Percentiles rank a stretch among this genome's conserved stretches.
Conservation (phyloP, 148 eudicot genomes). For the Pouteria glomerata region DNA sequence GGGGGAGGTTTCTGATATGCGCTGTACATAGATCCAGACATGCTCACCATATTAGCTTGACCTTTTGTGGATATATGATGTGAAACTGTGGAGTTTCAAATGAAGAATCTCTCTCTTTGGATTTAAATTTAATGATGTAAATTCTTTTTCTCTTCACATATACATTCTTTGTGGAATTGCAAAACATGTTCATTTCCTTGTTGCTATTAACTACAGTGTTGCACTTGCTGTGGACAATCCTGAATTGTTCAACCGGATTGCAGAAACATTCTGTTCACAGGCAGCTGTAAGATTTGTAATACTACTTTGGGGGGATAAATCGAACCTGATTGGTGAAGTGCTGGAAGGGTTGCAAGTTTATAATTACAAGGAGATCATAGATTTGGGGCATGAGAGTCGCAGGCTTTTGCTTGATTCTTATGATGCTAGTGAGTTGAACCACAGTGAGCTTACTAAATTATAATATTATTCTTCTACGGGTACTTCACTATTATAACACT, state of each 20-base stretch:
- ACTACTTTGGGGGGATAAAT: conserved; percentile 88
- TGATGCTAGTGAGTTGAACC: conserved; percentile 67
- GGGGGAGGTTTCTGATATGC: conserved; percentile 1
- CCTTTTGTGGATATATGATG: background rate
- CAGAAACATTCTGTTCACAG: conserved; percentile 39
- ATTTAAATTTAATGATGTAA: background rate
- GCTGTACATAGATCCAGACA: background rate
- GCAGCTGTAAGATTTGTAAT: conserved; percentile 64
- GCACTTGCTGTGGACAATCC: conserved; percentile 86
- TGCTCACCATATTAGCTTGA: background rate
- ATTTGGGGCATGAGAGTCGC: conserved; percentile 69
- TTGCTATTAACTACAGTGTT: conserved; percentile 44
- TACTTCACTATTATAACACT: background rate
- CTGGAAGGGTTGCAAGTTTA: conserved; percentile 42
- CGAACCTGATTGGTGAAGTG: conserved; percentile 34
- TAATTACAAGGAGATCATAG: conserved; percentile 61
- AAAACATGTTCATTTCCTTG: background rate
- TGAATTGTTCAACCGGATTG: conserved; percentile 56
- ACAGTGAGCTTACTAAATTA: background rate
- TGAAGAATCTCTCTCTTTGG: background rate
- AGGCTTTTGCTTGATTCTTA: conserved; percentile 43
- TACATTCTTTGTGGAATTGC: conserved; percentile 7
- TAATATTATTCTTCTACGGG: background rate
- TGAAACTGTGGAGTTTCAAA: background rate
- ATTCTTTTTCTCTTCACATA: background rate